A percentile compares a stretch with the other conserved stretches of the same genome.
These are phyloP conservation scores for Rutstroemia sydowiana DNA, from an alignment of 2,329 filamentous ascomycete genomes.

Conservation along the genomic window DNA sequence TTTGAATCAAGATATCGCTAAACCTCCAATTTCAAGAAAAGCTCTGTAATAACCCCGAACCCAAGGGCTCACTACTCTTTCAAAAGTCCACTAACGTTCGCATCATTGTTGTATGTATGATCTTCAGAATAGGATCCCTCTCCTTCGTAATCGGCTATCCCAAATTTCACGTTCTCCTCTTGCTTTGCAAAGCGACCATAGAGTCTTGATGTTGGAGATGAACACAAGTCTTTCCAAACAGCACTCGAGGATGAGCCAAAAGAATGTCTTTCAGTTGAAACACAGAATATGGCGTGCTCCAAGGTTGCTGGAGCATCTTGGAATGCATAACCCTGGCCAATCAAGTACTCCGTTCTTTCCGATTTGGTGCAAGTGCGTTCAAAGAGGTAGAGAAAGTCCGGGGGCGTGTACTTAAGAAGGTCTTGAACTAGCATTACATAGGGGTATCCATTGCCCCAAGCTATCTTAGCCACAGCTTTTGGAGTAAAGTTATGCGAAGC, in stretches of 20 bases:
- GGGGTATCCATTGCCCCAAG: constrained; percentile 26
- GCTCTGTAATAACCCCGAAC: not conserved
- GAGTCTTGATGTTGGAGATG: not conserved
- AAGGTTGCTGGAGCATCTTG: constrained; percentile 24
- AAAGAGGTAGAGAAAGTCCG: constrained; percentile 24
- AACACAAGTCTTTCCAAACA: not conserved
- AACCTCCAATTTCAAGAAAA: not conserved
- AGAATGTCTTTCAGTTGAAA: not conserved
- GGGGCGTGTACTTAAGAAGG: constrained; percentile 25
- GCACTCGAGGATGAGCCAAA: not conserved
- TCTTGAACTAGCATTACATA: constrained; percentile 21
- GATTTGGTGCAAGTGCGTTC: constrained; percentile 26
- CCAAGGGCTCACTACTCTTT: not conserved
- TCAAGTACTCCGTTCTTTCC: constrained; percentile 23
- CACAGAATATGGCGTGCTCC: not conserved
- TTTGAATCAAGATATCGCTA: not conserved
- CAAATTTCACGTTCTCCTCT: constrained; percentile 3
- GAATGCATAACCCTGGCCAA: constrained; percentile 19
- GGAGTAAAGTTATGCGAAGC: constrained; percentile 23
- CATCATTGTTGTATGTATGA: constrained; percentile 4
- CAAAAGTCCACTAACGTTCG: not conserved
- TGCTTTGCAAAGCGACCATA: not conserved
- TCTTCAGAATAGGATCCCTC: constrained; percentile 1
- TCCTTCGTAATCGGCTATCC: constrained; percentile 3
- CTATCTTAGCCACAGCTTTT: constrained; percentile 20